Evolutionary conservation across 805 yeast genomes (phyloP), one percentile per base, ranked within the genome.

Genomic region (Candida chauliodis): DNA sequence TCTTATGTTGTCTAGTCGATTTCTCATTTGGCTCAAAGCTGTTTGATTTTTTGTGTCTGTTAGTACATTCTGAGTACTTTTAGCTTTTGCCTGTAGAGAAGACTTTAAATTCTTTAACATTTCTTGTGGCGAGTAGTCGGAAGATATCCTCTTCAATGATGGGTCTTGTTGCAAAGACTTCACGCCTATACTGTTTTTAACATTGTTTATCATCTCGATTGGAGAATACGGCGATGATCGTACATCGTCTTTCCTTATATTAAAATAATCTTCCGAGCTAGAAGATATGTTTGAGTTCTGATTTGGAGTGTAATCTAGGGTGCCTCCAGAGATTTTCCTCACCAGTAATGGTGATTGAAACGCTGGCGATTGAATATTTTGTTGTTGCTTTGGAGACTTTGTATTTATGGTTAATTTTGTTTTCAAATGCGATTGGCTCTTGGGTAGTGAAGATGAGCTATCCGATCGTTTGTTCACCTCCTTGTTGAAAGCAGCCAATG

Each of bases 401-500:
- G 30, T 10, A 17, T 25, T 33, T 14, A 22, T 18, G 14, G 15
- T 20, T 4, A 22, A 22, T 22, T 31, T 31, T 13, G 34, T n/a
- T 31, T 20, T 16, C 5, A 21, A 8, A 27, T 14, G 13, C 7
- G 5, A 5, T n/a, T n/a, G n/a, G 15, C 30, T 15, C 15, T 19
- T 27, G 8, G 30, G 30, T 15, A 15, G 7, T 7, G 30, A 27
- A 5, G 10, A 14, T 15, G 21, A 16, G 23, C 14, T 30, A 5
- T 30, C 13, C 19, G 33, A 9, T 17, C 15, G 23, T 15, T 19
- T 30, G 11, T 30, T 30, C 23, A 17, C 4, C 8, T 32, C 37
- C 30, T 50, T 61, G 41, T 58, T 63, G 46, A 67, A 67, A 5
- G 73, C 73, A 4, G 73, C 73, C 47, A 63, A 43, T 2, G 73